phyloP scores from a whole-genome alignment of 805 yeast species.

The Brettanomyces custersianus region DNA sequence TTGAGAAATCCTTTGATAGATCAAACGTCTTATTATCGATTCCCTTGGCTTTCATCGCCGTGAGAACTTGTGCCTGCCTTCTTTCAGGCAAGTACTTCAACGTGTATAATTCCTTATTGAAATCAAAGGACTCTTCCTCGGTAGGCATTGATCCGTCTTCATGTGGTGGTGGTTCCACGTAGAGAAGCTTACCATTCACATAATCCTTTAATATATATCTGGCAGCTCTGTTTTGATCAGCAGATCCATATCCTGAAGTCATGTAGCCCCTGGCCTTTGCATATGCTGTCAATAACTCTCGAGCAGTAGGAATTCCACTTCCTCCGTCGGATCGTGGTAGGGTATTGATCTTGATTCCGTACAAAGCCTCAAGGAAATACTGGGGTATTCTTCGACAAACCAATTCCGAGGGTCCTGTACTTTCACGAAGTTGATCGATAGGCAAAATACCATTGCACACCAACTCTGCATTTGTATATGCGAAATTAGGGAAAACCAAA shows the following conservation, averaged over 20 bases:
- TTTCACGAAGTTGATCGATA: conserved; percentile 91
- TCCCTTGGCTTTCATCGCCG: conserved; percentile 53
- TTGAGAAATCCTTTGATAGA: conserved; percentile 58
- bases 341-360: conserved; percentile 83
- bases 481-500: conserved; percentile 95
- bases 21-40: conserved; percentile 45
- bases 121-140: conserved; percentile 47
- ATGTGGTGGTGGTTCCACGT: conserved; percentile 82
- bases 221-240: conserved; percentile 93
- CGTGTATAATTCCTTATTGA: conserved; percentile 69
- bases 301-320: conserved; percentile 78
- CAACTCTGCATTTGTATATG: conserved; percentile 90
- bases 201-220: conserved; percentile 89
- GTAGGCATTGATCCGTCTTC: conserved; percentile 45
- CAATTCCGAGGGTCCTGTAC: conserved; percentile 77
- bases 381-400: conserved; percentile 88
- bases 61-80: conserved; percentile 61
- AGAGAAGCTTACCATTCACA: conserved; percentile 83
- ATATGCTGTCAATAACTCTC: conserved; percentile 82
- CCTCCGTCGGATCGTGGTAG: conserved; percentile 82
- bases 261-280: conserved; percentile 95
- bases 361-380: conserved; percentile 78
- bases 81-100: conserved; percentile 58
- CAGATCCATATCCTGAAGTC: conserved; percentile 96
- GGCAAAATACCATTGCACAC: conserved; percentile 99